Evolutionary conservation across 176 grass and related monocot species (phyloP), one percentile per base, ranked within the genome.

Genomic region (Canna indica): DNA sequence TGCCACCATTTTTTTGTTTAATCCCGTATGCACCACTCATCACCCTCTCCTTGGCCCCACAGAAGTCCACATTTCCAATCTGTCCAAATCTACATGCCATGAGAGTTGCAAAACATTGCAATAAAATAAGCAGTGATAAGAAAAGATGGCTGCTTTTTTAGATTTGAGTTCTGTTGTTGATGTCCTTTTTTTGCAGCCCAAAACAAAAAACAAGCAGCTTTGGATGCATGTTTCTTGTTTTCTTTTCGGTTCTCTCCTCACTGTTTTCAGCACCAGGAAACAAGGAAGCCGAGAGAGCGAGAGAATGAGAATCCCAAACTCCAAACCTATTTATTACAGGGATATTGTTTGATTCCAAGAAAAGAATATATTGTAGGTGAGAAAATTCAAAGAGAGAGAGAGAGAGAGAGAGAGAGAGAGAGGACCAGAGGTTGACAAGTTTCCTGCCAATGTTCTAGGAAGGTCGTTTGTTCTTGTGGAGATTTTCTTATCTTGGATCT

Each of bases 401-500:
- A 75, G 59, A 75, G 44, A 75, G n/a, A 75, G 59, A 65, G 36
- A 63, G 42, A 64, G 73, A 76, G 26, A 50, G 16, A 52, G 15
- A 36, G 29, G 73, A 53, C 59, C 61, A 11, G 73, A 76, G 63
- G 73, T 76, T 76, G 73, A 67, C 61, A 67, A 76, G 41, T 76
- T 76, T 67, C 73, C 73, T 76, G 73, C 66, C 73, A 65, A 59
- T 38, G 61, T 76, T 65, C 18, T 28, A 28, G 59, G 73, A 76
- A 76, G 73, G 73, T 76, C 73, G 61, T 76, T 75, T 76, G 61
- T 76, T 66, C 73, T 66, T 76, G 59, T 17, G 60, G 73, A 76
- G 73, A 76, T 76, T 76, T 76, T 66, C 59, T 76, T 76, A 48
- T 76, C 59, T 75, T 26, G 39, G 73, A 64, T 75, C 73, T 75